Base-by-base conservation (phyloP, 192 early-diverging fungal genomes). In the Umbelopsis vinacea region DNA sequence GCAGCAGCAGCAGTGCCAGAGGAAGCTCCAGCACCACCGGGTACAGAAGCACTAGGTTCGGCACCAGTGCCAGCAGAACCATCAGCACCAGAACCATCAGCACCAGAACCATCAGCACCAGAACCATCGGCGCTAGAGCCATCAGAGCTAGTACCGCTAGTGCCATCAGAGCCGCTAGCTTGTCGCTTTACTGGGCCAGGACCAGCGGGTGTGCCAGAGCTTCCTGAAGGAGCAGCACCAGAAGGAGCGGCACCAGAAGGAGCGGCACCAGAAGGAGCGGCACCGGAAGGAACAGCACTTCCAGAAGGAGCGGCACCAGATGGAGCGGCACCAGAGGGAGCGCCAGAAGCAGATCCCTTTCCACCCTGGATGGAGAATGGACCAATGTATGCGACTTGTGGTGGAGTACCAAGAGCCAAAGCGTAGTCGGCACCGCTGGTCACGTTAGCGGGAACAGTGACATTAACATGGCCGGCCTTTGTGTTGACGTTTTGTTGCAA, bases 301-400 rank as follows among this genome's bases (percentile, higher is more conserved):
- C 7, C 33, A 22, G 71, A 33, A 23, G 22, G n/a, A 17, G 23
- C 47, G 26, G 71, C 48, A 47, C 46, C 24, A 11, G 38, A 22
- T 0, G 54, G 15, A 71, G 53, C 22, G 55, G 45, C 50, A 22
- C 29, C 52, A 43, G 52, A 21, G 35, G 48, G 9, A 35, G 21
- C 26, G 46, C 40, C 50, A 37, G 52, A 53, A 37, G 22, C 50
- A 23, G 21, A 40, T 50, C 46, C 29, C 21, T 38, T 54, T 43
- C 52, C 53, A 26, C 40, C 50, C 17, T 46, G 23, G 17, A 74
- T 43, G 24, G 24, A 29, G 52, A 74, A 74, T 8, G 45, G 46
- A 43, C 73, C 73, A 66, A 74, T 74, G 46, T 74, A 74, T n/a
- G 73, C 53, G 46, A 69, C 69, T 15, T 74, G 40, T 9, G 43